Evolutionary conservation across 2,329 filamentous ascomycete genomes (phyloP).

Genomic region (Diaporthe sp.): DNA sequence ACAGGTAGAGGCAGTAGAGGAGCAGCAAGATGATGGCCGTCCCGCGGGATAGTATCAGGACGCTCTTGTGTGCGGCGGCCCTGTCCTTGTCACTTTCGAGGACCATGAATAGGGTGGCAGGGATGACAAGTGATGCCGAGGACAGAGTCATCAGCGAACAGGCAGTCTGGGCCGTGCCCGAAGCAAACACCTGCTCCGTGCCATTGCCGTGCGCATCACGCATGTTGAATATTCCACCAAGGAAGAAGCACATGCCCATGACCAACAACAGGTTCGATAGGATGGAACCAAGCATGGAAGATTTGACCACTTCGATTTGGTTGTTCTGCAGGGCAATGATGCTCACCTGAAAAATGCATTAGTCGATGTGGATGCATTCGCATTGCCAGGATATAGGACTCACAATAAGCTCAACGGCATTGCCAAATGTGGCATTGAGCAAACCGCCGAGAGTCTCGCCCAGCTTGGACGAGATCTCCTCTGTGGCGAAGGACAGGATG

Average conservation of each 20-base stretch:
- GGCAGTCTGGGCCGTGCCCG: constrained; percentile 81
- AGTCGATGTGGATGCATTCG: constrained; percentile 24
- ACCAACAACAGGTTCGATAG: constrained; percentile 93
- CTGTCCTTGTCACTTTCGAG: constrained; percentile 49
- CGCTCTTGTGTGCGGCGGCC: constrained; percentile 55
- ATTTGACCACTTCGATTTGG: constrained; percentile 96
- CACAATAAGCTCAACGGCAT: constrained; percentile 83
- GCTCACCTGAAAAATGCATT: constrained; percentile 72
- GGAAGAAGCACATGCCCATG: constrained; percentile 82
- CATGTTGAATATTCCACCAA: constrained; percentile 76
- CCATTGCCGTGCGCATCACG: constrained; percentile 65
- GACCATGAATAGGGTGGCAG: constrained; percentile 62
- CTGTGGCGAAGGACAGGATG: constrained; percentile 80
- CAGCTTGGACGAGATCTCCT: constrained; percentile 78
- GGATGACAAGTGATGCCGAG: constrained; percentile 82
- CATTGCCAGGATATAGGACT: constrained; percentile 39
- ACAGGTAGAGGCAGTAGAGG: constrained; percentile 81
- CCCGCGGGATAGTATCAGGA: constrained; percentile 78
- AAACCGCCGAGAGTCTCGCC: constrained; percentile 80
- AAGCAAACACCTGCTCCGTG: constrained; percentile 78
- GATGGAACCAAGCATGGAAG: constrained; percentile 96
- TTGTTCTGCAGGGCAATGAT: constrained; percentile 87
- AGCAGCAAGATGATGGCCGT: constrained; percentile 80
- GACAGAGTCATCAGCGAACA: constrained; percentile 80
- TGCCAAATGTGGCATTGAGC: constrained; percentile 82